Evolutionary conservation across 805 yeast species (phyloP), one percentile per base, ranked within the genome.

Genomic region (Monosporozyma siamensis): DNA sequence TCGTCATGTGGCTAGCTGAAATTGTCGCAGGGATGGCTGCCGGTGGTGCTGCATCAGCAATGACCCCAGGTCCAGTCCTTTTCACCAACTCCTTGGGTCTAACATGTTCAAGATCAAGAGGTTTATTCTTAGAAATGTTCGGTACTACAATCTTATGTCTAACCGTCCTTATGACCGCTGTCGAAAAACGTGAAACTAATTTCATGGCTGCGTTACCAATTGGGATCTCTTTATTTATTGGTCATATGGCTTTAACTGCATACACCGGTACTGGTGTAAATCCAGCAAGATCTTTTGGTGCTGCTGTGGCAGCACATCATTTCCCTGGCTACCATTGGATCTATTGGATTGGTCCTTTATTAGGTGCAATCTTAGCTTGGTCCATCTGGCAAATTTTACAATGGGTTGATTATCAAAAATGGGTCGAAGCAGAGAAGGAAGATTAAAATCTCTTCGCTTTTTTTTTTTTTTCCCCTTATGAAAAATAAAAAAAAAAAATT

Each of bases 271-370:
- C 95, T 31, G 95, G 95, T 61, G 70, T 85, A 58, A 86, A 86
- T 73, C 95, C 95, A 44, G 95, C 95, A 37, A 78, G 95, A 71
- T 69, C 85, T 26, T 74, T 86, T 44, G 95, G 95, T 58, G 94
- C 95, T 41, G 74, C 80, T 60, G 69, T 85, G 47, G 94, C 88
- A 46, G 74, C 75, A 43, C 69, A 63, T 44, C 69, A 75, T 18
- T 87, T 87, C 80, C 94, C 95, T 27, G 61, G 56, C 56, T 86
- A 86, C 68, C 87, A 79, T 72, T 86, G 94, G 95, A 85, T 87
- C 51, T 86, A 86, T 73, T 85, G 94, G 92, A 77, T 86, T 44
- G 95, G 95, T 42, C 95, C 95, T 47, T 54, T 79, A 43, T 58
- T 82, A 45, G 95, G 95, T 50, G 67, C 89, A 9, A 47, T 72